phyloP scores from a whole-genome alignment of 352 stramenopile species.

The Phytophthora boehmeriae region DNA sequence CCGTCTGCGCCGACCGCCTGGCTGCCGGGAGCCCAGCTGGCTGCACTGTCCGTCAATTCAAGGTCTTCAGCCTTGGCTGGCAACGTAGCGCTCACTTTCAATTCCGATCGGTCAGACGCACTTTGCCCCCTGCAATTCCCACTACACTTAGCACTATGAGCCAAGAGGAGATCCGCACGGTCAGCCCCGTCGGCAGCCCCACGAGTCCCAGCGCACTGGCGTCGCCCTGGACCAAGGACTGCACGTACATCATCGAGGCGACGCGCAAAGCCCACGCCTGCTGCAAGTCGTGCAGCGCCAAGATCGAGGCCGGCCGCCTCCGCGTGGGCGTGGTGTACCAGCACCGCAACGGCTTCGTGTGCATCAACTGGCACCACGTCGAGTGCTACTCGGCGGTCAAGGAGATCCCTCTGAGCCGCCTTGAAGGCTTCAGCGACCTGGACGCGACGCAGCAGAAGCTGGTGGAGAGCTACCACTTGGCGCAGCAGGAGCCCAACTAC shows the following conservation, averaged over 20 bases:
- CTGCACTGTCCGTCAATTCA: constrained; percentile 14
- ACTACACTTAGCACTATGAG: constrained; percentile 24
- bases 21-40: constrained; percentile 14
- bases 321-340: constrained; percentile 82
- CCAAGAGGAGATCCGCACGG: constrained; percentile 27
- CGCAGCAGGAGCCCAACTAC: constrained; percentile 17
- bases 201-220: constrained; percentile 33
- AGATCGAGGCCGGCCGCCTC: constrained; percentile 66
- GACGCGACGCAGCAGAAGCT: constrained; percentile 59
- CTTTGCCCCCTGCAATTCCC: background rate
- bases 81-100: constrained; percentile 23
- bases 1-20: constrained; percentile 3
- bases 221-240: constrained; percentile 79
- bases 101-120: constrained; percentile 17
- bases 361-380: constrained; percentile 88
- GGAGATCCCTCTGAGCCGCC: constrained; percentile 60
- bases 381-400: constrained; percentile 73
- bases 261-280: constrained; percentile 70
- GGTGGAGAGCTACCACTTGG: constrained; percentile 52
- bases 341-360: constrained; percentile 83
- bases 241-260: constrained; percentile 82
- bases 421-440: constrained; percentile 78
- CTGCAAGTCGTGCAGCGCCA: constrained; percentile 77
- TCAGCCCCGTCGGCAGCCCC: constrained; percentile 40
- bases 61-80: background rate